A percentile compares a stretch with the other conserved stretches of the same genome.
These are phyloP conservation scores for Suzukiozyma palmioleophila DNA, from an alignment of 1,139 yeast species.

Conservation along the genomic window DNA sequence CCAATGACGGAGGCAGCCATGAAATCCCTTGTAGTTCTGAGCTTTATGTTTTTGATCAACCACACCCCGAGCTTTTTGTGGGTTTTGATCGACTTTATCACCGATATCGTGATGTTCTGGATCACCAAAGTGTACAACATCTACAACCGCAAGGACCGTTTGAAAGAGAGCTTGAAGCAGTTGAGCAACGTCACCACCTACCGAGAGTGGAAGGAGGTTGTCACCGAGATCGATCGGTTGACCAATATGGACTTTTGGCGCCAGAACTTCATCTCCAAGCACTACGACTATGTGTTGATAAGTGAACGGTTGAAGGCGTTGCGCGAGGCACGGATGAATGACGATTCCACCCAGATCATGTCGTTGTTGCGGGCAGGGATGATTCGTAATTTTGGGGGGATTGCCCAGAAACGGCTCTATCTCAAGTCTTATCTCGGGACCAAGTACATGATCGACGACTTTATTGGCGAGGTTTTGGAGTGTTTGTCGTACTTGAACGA, in stretches of 20 bases:
- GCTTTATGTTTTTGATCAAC: constrained; percentile 28
- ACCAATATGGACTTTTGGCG: constrained; percentile 80
- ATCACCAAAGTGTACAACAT: constrained; percentile 34
- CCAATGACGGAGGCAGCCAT: constrained; percentile 7
- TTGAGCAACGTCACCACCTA: constrained; percentile 44
- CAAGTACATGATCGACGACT: constrained; percentile 81
- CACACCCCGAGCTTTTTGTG: constrained; percentile 60
- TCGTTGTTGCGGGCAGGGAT: constrained; percentile 78
- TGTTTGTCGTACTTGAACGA: constrained; percentile 58
- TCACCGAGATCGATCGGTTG: constrained; percentile 56
- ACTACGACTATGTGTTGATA: constrained; percentile 81
- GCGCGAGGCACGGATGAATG: constrained; percentile 55
- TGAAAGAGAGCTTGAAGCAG: constrained; percentile 35
- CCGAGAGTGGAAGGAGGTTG: constrained; percentile 59
- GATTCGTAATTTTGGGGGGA: constrained; percentile 87
- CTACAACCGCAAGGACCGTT: constrained; percentile 36
- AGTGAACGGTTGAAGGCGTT: constrained; percentile 66
- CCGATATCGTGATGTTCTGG: constrained; percentile 64
- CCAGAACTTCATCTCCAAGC: constrained; percentile 74
- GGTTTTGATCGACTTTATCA: constrained; percentile 54
- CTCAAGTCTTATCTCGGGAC: constrained; percentile 86
- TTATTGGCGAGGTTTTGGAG: constrained; percentile 67
- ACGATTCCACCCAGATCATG: constrained; percentile 57
- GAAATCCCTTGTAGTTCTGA: constrained; percentile 16
- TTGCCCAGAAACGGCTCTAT: constrained; percentile 73